These are phyloP conservation scores for Pseudocercospora eumusae DNA, from an alignment of 2,329 filamentous ascomycete species.

Conservation along the genomic window DNA sequence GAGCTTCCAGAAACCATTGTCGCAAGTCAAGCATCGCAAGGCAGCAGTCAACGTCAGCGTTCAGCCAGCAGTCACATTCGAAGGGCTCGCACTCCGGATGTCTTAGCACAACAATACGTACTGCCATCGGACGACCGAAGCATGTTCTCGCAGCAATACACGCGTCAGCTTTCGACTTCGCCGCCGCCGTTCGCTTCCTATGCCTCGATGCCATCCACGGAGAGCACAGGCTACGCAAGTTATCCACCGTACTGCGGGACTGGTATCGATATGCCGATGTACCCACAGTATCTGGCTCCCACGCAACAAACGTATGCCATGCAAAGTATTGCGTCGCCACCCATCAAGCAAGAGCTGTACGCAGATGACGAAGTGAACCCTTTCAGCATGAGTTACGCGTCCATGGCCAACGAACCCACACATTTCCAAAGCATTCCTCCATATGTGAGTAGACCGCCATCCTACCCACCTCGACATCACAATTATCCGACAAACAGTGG, in stretches of 20 bases:
- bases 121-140: constrained; percentile 58
- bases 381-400: constrained; percentile 68
- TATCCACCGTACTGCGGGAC: constrained; percentile 29
- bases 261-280: constrained; percentile 50
- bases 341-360: constrained; percentile 68
- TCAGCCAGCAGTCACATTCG: constrained; percentile 28
- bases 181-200: constrained; percentile 67
- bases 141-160: constrained; percentile 67
- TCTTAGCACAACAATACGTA: constrained; percentile 36
- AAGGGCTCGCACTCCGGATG: constrained; percentile 33
- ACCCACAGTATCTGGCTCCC: constrained; percentile 57
- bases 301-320: constrained; percentile 40
- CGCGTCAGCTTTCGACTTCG: constrained; percentile 68
- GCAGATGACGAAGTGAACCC: constrained; percentile 62
- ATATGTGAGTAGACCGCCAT: constrained; percentile 60
- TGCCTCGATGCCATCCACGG: constrained; percentile 63
- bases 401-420: constrained; percentile 51
- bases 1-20: constrained; percentile 49
- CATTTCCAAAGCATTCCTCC: constrained; percentile 68
- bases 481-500: constrained; percentile 30
- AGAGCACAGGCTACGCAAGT: constrained; percentile 59
- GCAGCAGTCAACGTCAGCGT: constrained; percentile 30
- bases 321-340: constrained; percentile 48
- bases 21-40: constrained; percentile 13
- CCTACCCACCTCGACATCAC: constrained; percentile 27